Evolutionary conservation across 352 stramenopile species (phyloP).

Genomic region (Globisporangium alternatum): DNA sequence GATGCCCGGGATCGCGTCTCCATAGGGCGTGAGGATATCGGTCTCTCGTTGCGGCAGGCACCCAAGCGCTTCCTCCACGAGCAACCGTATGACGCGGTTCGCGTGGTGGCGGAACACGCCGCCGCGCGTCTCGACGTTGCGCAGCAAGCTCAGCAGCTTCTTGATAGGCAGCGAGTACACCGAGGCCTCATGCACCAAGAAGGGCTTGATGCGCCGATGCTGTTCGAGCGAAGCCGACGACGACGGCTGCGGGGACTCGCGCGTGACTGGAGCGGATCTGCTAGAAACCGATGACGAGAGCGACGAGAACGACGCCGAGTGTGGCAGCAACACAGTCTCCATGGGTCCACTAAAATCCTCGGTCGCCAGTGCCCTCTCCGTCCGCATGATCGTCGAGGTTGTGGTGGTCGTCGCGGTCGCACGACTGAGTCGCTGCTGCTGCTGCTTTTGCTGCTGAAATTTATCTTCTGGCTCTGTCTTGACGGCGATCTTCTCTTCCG

Average conservation of each 20-base stretch:
- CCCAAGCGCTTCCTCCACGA: conserved; percentile 37
- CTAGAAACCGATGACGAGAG: neutral
- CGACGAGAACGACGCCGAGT: neutral
- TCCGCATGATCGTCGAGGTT: neutral
- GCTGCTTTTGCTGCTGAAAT: neutral
- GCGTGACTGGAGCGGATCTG: neutral
- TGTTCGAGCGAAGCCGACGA: neutral
- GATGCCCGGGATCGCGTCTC: conserved; percentile 9
- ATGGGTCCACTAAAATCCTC: conserved; percentile 10
- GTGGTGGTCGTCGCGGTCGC: neutral
- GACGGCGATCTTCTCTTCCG: neutral
- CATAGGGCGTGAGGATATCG: conserved; percentile 14
- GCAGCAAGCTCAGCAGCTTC: conserved; percentile 24
- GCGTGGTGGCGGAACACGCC: conserved; percentile 29
- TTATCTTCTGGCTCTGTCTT: neutral
- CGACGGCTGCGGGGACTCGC: neutral
- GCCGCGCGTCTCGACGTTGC: conserved; percentile 16
- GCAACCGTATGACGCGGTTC: conserved; percentile 27
- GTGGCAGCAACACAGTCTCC: neutral
- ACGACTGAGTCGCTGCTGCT: neutral
- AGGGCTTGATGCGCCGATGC: conserved; percentile 10
- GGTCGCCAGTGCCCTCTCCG: neutral
- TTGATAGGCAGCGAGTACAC: conserved; percentile 24
- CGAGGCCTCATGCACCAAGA: conserved; percentile 29
- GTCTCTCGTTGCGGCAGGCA: conserved; percentile 23